Conservation (phyloP, 805 yeast genomes). For the Yarrowia osloensis region DNA sequence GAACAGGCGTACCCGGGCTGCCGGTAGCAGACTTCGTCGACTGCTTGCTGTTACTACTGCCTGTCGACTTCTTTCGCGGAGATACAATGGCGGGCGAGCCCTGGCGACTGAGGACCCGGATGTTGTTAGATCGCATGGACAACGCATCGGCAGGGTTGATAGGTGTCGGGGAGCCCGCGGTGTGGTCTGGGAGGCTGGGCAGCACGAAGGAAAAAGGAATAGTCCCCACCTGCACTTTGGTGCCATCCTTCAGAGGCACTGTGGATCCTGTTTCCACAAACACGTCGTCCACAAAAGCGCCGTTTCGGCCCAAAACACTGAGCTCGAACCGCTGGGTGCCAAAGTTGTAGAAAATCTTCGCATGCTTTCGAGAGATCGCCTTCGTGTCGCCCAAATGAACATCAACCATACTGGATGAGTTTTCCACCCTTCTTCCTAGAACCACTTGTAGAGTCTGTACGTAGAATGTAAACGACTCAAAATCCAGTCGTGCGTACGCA, state of each 20-base stretch:
- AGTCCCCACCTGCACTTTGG: slow-evolving; percentile 85
- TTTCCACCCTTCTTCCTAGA: slow-evolving; percentile 84
- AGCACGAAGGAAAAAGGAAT: slow-evolving; percentile 84
- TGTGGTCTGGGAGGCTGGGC: slow-evolving; percentile 52
- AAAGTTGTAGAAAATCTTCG: slow-evolving; percentile 92
- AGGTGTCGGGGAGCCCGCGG: not conserved
- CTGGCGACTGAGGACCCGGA: slow-evolving; percentile 15
- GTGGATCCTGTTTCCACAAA: slow-evolving; percentile 91
- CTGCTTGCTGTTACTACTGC: slow-evolving; percentile 19
- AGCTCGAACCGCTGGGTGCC: slow-evolving; percentile 94
- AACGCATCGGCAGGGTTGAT: slow-evolving; percentile 29
- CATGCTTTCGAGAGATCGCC: slow-evolving; percentile 92
- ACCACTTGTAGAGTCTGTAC: slow-evolving; percentile 95
- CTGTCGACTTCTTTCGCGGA: slow-evolving; percentile 17
- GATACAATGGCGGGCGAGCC: slow-evolving; percentile 19
- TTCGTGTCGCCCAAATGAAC: slow-evolving; percentile 91
- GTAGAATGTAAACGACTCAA: slow-evolving; percentile 89
- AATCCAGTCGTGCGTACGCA: slow-evolving; percentile 65
- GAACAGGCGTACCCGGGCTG: slow-evolving; percentile 1
- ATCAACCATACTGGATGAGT: slow-evolving; percentile 60
- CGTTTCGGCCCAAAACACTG: slow-evolving; percentile 89
- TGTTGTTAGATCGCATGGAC: slow-evolving; percentile 19
- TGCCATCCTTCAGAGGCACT: slow-evolving; percentile 76
- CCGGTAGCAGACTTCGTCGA: slow-evolving; percentile 8
- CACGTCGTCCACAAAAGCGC: slow-evolving; percentile 91